These are phyloP conservation scores for Mycena albidolilacea DNA, from an alignment of 768 basidiomycete species.

Conservation along the genomic window DNA sequence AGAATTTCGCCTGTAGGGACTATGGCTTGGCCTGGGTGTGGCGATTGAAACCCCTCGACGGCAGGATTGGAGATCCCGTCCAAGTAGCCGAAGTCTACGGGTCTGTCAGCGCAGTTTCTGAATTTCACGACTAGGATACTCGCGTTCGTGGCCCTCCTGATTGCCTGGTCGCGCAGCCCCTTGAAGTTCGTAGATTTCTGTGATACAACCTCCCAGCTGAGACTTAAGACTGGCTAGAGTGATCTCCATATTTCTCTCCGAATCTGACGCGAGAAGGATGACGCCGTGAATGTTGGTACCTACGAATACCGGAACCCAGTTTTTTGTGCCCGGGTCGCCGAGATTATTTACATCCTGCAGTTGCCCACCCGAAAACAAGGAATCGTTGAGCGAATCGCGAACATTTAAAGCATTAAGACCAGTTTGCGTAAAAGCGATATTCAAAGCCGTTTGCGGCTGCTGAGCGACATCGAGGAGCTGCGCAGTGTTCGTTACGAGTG, in stretches of 20 bases:
- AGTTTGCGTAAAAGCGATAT: slow-evolving; percentile 43
- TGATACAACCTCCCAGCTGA: slow-evolving; percentile 31
- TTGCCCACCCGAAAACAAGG: slow-evolving; percentile 35
- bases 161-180: slow-evolving; percentile 43
- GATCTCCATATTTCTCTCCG: slow-evolving; percentile 25
- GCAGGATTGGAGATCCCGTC: slow-evolving; percentile 43
- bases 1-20: slow-evolving; percentile 38
- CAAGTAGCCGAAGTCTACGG: slow-evolving; percentile 41
- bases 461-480: slow-evolving; percentile 14
- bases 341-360: slow-evolving; percentile 20
- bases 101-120: slow-evolving; percentile 26
- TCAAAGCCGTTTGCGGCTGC: not conserved
- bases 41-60: slow-evolving; percentile 34
- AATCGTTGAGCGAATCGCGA: slow-evolving; percentile 34
- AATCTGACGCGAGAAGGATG: slow-evolving; percentile 41
- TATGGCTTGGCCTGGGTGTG: slow-evolving; percentile 34
- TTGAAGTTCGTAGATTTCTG: slow-evolving; percentile 34
- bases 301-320: slow-evolving; percentile 37
- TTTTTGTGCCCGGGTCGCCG: slow-evolving; percentile 33
- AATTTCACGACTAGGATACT: slow-evolving; percentile 33
- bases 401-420: slow-evolving; percentile 38
- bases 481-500: slow-evolving; percentile 39
- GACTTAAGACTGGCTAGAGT: slow-evolving; percentile 24
- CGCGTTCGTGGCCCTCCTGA: slow-evolving; percentile 47
- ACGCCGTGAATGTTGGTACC: slow-evolving; percentile 41